Base-by-base conservation (phyloP, 2,329 filamentous ascomycete genomes). In the Diplodia sapinea region DNA sequence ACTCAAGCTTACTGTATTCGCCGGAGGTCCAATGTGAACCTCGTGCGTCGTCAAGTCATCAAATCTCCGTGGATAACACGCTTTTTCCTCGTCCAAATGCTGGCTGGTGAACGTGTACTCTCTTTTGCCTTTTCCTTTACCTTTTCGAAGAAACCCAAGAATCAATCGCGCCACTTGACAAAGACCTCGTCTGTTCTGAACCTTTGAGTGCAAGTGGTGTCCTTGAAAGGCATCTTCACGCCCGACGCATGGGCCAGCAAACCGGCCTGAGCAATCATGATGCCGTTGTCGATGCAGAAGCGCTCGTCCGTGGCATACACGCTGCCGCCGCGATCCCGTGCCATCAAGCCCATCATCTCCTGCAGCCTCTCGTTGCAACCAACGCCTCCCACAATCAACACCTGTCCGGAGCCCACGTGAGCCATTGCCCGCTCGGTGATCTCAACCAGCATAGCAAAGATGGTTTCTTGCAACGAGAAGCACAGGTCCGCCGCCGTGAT, bases 381-480 rank as follows among this genome's bases (percentile, higher is more conserved):
- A 1, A 99, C 95, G 26, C 95, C 95, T 49, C 95, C 95, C 2
- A 99, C 95, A 66, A 99, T 93, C 55, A 99, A 83, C 7, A 99
- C 95, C 82, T 98, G 93, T 62, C 84, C 87, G 66, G 90, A 93
- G 15, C 94, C 94, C 12, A 98, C 95, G 78, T 99, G 95, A 12
- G 95, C 95, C 95, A 99, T 99, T 36, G 95, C 95, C 51, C 95
- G 89, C 82, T 99, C 95, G 0, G 95, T 99, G 73, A 97, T 99
- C 82, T 99, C 95, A 1, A 99, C 95, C 52, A 99, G 83, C 95
- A 99, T 99, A 3, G 94, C 92, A 76, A 88, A 99, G 12, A 98
- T 89, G 0, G 94, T 98, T 80, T 99, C 95, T 79, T 99, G 95
- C 67, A 99, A 84, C 4, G 90, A 93, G 79, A 97, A 98, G 79